Evolutionary conservation across 768 basidiomycete species (phyloP).

Genomic region (Gymnopilus dilepis): DNA sequence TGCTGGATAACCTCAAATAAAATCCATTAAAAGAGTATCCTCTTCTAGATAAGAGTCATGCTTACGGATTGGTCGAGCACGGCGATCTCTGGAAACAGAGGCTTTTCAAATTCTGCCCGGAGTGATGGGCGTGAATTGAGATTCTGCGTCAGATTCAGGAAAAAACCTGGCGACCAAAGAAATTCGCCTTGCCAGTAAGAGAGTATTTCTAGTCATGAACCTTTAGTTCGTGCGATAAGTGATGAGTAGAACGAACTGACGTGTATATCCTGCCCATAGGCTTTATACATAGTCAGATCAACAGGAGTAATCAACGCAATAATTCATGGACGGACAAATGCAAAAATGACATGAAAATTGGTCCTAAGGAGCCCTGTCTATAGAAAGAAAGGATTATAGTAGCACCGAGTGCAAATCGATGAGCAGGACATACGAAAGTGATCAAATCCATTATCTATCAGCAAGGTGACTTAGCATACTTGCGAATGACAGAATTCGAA

Average conservation of each 20-base stretch:
- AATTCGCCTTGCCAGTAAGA: slow-evolving; percentile 25
- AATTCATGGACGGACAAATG: slow-evolving; percentile 29
- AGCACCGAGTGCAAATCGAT: not conserved
- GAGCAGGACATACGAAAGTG: slow-evolving; percentile 26
- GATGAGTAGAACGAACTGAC: slow-evolving; percentile 18
- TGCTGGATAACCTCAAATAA: not conserved
- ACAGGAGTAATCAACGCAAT: not conserved
- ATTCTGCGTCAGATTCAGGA: slow-evolving; percentile 21
- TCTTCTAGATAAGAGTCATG: not conserved
- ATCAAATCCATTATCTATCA: slow-evolving; percentile 35
- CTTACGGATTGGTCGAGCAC: slow-evolving; percentile 25
- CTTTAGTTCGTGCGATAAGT: not conserved
- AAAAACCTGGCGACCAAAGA: not conserved
- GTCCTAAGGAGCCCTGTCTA: slow-evolving; percentile 29
- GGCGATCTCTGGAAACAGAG: slow-evolving; percentile 26
- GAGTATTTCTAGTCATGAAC: slow-evolving; percentile 28
- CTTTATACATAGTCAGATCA: slow-evolving; percentile 8
- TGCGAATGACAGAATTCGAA: not conserved
- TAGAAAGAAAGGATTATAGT: not conserved
- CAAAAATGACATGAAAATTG: slow-evolving; percentile 38
- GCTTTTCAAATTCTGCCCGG: slow-evolving; percentile 27
- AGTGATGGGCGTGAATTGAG: slow-evolving; percentile 32
- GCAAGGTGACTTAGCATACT: too few species aligned
- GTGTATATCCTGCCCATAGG: slow-evolving; percentile 38
- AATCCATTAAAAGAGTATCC: not conserved